These are phyloP conservation scores for Dactylellina parvicollis DNA, from an alignment of 2,329 filamentous ascomycete species.

Conservation along the genomic window DNA sequence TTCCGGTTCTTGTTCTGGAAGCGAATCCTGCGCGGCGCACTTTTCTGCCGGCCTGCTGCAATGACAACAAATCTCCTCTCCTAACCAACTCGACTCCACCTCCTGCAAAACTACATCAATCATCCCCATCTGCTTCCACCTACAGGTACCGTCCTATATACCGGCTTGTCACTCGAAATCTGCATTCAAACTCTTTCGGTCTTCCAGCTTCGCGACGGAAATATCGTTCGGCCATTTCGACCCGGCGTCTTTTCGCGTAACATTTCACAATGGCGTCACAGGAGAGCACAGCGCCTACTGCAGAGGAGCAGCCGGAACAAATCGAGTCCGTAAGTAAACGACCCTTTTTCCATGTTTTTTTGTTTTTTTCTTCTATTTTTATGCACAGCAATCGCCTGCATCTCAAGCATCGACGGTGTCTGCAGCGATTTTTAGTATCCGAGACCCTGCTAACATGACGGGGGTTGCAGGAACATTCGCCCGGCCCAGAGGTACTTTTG, in stretches of 20 bases:
- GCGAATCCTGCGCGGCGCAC: neutral
- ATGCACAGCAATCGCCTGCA: neutral
- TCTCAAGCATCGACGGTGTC: neutral
- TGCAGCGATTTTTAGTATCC: neutral
- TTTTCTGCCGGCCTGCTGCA: neutral
- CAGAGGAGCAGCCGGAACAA: slow-evolving; percentile 18
- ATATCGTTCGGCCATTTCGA: slow-evolving; percentile 14
- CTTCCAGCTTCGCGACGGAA: slow-evolving; percentile 15
- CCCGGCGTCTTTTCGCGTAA: slow-evolving; percentile 45
- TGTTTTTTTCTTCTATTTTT: no score
- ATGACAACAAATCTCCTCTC: neutral
- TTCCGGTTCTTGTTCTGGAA: neutral
- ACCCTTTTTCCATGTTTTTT: neutral
- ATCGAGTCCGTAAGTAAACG: slow-evolving; percentile 35
- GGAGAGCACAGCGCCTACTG: slow-evolving; percentile 30
- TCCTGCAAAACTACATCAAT: neutral
- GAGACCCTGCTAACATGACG: slow-evolving; percentile 6
- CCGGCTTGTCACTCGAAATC: neutral
- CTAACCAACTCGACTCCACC: neutral
- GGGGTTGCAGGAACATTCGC: slow-evolving; percentile 6
- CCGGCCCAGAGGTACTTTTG: slow-evolving; percentile 22
- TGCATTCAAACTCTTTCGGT: neutral
- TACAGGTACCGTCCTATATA: neutral
- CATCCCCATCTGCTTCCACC: slow-evolving; percentile 11
- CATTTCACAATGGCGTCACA: slow-evolving; percentile 50